Evolutionary conservation across 140 eudicot species (phyloP).

Genomic region (Senecio squalidus): DNA sequence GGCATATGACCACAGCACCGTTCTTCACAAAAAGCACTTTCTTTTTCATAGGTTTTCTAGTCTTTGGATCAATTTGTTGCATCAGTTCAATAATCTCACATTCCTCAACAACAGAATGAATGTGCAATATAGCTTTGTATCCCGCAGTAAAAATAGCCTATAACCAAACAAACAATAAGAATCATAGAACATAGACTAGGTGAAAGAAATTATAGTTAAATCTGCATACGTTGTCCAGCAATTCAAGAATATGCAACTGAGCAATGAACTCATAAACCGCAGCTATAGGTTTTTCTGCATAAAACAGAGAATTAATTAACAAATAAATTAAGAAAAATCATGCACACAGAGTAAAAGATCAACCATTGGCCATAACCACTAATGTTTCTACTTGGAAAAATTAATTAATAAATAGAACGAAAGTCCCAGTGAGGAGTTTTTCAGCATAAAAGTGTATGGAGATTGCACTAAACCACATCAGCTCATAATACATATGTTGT

Average conservation of each 20-base stretch:
- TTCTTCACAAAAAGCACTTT: slow-evolving; percentile 80
- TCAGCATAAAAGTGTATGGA: too few relatives aligned
- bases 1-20: slow-evolving; percentile 69
- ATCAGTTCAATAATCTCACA: slow-evolving; percentile 84
- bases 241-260: slow-evolving; percentile 75
- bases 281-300: slow-evolving; percentile 73
- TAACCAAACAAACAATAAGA: background rate
- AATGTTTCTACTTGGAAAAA: too few relatives aligned
- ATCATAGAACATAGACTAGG: background rate
- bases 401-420: too few relatives aligned
- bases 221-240: slow-evolving; percentile 67
- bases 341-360: background rate
- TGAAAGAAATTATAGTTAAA: background rate
- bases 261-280: slow-evolving; percentile 76
- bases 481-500: too few relatives aligned
- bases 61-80: slow-evolving; percentile 74
- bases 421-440: too few relatives aligned
- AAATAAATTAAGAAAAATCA: background rate
- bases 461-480: too few relatives aligned
- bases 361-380: too few relatives aligned
- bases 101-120: slow-evolving; percentile 87
- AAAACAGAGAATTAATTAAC: background rate
- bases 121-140: slow-evolving; percentile 86
- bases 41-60: slow-evolving; percentile 69
- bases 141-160: slow-evolving; percentile 95